These are phyloP conservation scores for Tetrapisispora namnaoensis DNA, from an alignment of 805 yeast genomes.

Conservation along the genomic window DNA sequence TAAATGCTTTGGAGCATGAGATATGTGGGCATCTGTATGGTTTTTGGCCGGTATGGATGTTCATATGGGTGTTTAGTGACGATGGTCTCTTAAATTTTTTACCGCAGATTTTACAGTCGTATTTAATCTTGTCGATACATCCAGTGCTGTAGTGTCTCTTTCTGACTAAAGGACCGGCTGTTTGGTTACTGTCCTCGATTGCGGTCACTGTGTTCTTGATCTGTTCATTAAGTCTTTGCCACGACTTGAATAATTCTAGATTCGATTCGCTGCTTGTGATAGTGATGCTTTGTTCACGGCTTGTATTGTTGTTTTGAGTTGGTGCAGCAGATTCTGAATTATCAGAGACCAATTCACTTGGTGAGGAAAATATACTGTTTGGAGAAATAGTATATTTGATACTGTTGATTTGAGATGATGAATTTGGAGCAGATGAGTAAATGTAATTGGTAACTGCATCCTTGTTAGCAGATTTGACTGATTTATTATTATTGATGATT, in stretches of 20 bases:
- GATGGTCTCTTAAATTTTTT: constrained; percentile 83
- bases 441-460: neutral
- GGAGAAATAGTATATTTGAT: neutral
- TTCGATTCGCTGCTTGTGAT: neutral
- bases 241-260: constrained; percentile 1
- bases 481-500: neutral
- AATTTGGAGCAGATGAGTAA: neutral
- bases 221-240: constrained; percentile 1
- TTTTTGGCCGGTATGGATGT: constrained; percentile 82
- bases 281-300: neutral
- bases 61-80: constrained; percentile 66
- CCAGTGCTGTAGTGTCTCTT: constrained; percentile 1
- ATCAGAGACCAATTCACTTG: neutral
- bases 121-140: constrained; percentile 6
- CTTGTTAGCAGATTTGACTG: neutral
- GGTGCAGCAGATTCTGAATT: neutral
- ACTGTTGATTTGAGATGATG: neutral
- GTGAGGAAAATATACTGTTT: constrained; percentile 1
- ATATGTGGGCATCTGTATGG: constrained; percentile 65
- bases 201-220: neutral
- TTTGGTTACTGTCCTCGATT: neutral
- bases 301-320: neutral
- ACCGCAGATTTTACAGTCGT: constrained; percentile 61
- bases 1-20: constrained; percentile 57
- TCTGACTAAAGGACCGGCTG: neutral